Evolutionary conservation across 352 stramenopile species (phyloP).

Genomic region (Phytophthora europaea): DNA sequence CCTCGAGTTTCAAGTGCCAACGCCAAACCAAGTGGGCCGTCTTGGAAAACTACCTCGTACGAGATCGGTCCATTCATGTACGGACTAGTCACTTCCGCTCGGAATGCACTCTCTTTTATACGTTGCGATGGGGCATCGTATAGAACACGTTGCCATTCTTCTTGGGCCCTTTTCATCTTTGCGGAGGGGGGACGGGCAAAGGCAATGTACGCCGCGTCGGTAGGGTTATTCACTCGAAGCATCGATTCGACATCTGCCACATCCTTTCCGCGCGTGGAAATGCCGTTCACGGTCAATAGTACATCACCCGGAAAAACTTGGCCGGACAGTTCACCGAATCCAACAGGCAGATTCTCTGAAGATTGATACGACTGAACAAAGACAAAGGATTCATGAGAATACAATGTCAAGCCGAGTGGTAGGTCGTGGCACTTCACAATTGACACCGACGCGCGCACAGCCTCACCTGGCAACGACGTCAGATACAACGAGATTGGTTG

Average conservation of each 20-base stretch:
- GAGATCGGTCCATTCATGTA: constrained; percentile 24
- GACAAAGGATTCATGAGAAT: constrained; percentile 43
- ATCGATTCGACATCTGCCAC: constrained; percentile 51
- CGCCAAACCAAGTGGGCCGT: constrained; percentile 79
- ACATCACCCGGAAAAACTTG: constrained; percentile 81
- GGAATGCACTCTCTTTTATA: constrained; percentile 36
- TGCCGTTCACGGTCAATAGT: constrained; percentile 62
- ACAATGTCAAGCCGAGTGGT: constrained; percentile 52
- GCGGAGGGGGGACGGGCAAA: constrained; percentile 47
- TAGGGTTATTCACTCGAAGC: constrained; percentile 33
- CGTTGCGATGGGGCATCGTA: constrained; percentile 45
- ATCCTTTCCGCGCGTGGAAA: constrained; percentile 35
- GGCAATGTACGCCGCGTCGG: constrained; percentile 47
- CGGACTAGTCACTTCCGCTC: constrained; percentile 24
- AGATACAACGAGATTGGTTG: constrained; percentile 57
- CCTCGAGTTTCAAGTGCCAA: constrained; percentile 73
- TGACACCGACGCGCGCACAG: constrained; percentile 67
- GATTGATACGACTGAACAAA: constrained; percentile 60
- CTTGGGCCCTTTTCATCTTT: constrained; percentile 49
- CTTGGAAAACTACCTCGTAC: constrained; percentile 77
- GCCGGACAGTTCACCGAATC: constrained; percentile 62
- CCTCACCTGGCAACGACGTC: constrained; percentile 55
- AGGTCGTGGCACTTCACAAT: constrained; percentile 66
- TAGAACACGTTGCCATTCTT: constrained; percentile 39
- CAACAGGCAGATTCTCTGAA: constrained; percentile 34